Evolutionary conservation across 257 asterid species (phyloP), one percentile per base, ranked within the genome.

Genomic region (Lantana camara): DNA sequence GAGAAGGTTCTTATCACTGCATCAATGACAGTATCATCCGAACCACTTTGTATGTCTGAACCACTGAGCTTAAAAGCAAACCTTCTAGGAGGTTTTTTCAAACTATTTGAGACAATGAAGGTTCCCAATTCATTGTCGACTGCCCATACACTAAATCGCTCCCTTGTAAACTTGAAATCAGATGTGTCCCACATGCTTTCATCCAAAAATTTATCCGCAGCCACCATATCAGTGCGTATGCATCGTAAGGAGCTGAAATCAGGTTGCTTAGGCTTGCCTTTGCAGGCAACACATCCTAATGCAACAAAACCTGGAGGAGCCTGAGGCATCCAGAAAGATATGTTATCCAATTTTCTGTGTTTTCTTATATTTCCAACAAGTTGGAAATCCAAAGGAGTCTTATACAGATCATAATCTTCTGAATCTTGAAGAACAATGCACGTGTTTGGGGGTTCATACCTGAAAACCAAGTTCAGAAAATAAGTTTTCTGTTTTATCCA

Each of bases 301-400:
- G 96, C 66, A 69, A 85, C 92, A 80, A 83, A 93, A 47, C 99
- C 97, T 52, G 96, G 95, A 29, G 99, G 95, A 73, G 99, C 95
- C 80, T 88, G 97, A 60, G 99, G 99, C 89, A 84, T 79, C 96
- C 95, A 93, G 72, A 93, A 90, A 38, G 97, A 90, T 53, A 85
- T 79, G 68, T 38, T 66, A 56, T 93, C 99, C 52, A 69, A 69
- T 63, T 82, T 80, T 59, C 86, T 77, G 23, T 80, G 94, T 77
- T 77, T 93, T 85, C 84, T 90, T 22, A 93, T 60, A 53, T 75
- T 88, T 48, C 95, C 95, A 46, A 90, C 84, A 46, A 69, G 89
- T 69, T 81, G 95, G 80, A 90, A 93, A 76, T 87, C 95, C 44
- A 77, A 72, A 69, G 99, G 97, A 57, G 76, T 59, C 78, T 83